phyloP scores from a whole-genome alignment of 441 rosid genomes.

The Populus hybrid region DNA sequence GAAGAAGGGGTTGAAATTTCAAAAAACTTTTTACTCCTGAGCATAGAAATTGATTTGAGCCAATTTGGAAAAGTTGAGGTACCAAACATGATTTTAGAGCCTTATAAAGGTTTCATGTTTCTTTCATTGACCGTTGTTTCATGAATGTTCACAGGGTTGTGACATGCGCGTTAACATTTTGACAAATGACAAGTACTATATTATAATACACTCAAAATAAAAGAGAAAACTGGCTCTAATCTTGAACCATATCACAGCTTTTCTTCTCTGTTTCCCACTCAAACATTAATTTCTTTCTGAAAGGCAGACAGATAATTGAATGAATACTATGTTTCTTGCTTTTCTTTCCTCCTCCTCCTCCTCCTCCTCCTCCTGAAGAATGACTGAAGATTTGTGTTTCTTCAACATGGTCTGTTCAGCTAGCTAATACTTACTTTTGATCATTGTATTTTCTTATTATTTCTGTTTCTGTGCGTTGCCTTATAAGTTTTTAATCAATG shows the following conservation, averaged over 20 bases:
- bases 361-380: not conserved
- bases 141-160: too few relatives aligned
- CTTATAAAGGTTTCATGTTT: not conserved
- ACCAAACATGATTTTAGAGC: not conserved
- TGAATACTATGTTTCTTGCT: not conserved
- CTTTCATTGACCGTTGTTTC: not conserved
- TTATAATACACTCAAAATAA: not conserved
- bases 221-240: not conserved
- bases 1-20: not conserved
- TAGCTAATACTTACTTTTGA: not conserved
- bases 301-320: not conserved
- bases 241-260: not conserved
- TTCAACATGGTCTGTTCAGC: not conserved
- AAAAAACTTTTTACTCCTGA: too few relatives aligned
- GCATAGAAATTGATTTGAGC: not conserved
- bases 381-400: constrained; percentile 5
- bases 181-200: too few relatives aligned
- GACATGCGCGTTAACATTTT: too few relatives aligned
- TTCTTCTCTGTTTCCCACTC: not conserved
- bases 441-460: not conserved
- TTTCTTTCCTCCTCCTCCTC: not conserved
- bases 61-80: not conserved
- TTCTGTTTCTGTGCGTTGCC: not conserved
- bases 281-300: not conserved
- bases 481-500: too few relatives aligned